Evolutionary conservation across 768 basidiomycete genomes (phyloP), one percentile per base, ranked within the genome.

Genomic region (Pulveroboletus sp.): DNA sequence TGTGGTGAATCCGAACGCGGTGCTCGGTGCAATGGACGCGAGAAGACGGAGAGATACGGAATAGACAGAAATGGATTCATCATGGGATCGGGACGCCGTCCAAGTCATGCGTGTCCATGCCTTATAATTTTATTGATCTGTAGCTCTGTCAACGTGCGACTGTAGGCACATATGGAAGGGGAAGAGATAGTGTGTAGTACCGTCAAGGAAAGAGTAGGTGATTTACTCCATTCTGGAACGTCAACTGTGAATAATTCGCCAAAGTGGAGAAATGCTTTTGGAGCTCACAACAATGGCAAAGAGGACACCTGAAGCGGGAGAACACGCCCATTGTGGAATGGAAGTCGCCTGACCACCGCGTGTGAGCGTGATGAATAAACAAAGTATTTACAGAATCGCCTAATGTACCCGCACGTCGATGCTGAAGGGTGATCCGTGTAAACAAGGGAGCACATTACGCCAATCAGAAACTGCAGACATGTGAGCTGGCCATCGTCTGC

Each of bases 1-100:
- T 49, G 59, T 8, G 55, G 47, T n/a, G 59, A 59, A 55, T 64
- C 63, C 7, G 56, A 35, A 32, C 56, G 60, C 15, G 69, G 61
- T 30, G 69, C 57, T 10, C 64, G 69, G 18, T 28, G 69, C 67
- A 7, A 77, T 74, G 55, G 77, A 86, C 5, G 80, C 83, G 15
- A 88, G 71, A 26, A 89, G 76, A 9, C 83, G 81, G 36, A 73
- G 65, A 10, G 80, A 81, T 15, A 85, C 69, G 4, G 82, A 71
- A 61, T 79, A 86, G 8, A 83, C 66, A 1, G 85, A 79, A 17
- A 54, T 66, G 1, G 73, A 72, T 24, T 55, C 46, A 57, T 55
- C 48, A 21, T 21, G 48, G 5, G 8, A 43, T 40, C 11, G 53
- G 6, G 15, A 35, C 15, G 14, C 14, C n/a, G 17, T 51, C 54